A percentile compares a stretch with the other conserved stretches of the same genome.
Conservation (phyloP, 1,139 yeast species). For the Scheffersomyces insectosa region DNA sequence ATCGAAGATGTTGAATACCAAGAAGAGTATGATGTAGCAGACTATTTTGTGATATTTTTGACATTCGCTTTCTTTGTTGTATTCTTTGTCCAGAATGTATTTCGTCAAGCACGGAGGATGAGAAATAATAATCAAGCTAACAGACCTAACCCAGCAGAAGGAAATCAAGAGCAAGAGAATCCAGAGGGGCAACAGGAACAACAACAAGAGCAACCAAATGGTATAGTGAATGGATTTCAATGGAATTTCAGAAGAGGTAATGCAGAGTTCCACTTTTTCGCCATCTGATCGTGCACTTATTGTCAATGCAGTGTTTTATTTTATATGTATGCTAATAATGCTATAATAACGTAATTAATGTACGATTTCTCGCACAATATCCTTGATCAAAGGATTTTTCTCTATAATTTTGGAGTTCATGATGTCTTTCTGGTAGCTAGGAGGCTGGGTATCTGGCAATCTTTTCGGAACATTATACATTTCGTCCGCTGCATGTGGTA, state of each 20-base stretch:
- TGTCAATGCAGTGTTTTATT: conserved; percentile 4
- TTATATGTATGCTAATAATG: conserved; percentile 1
- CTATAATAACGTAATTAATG: conserved; percentile 4
- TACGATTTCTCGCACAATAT: conserved; percentile 22
- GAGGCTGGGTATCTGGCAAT: neutral
- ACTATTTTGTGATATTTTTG: conserved; percentile 34
- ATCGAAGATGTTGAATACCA: conserved; percentile 16
- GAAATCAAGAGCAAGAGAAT: conserved; percentile 7
- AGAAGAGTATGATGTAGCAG: conserved; percentile 33
- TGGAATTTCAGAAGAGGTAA: conserved; percentile 29
- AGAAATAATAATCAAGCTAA: conserved; percentile 13
- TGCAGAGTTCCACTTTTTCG: conserved; percentile 42
- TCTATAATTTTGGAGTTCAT: conserved; percentile 15
- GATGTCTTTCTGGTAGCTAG: neutral
- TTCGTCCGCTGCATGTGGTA: conserved; percentile 47
- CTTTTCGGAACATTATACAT: conserved; percentile 25
- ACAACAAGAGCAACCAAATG: neutral
- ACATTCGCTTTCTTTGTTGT: conserved; percentile 30
- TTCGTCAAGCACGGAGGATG: conserved; percentile 29
- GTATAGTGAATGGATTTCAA: conserved; percentile 12
- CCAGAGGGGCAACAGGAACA: conserved; percentile 1
- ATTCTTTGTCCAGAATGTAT: conserved; percentile 29
- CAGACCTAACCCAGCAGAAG: conserved; percentile 5
- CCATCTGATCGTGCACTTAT: conserved; percentile 19
- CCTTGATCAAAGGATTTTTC: conserved; percentile 23